These are phyloP conservation scores for Fomes fomentarius DNA, from an alignment of 1,284 basidiomycete genomes.

Conservation along the genomic window DNA sequence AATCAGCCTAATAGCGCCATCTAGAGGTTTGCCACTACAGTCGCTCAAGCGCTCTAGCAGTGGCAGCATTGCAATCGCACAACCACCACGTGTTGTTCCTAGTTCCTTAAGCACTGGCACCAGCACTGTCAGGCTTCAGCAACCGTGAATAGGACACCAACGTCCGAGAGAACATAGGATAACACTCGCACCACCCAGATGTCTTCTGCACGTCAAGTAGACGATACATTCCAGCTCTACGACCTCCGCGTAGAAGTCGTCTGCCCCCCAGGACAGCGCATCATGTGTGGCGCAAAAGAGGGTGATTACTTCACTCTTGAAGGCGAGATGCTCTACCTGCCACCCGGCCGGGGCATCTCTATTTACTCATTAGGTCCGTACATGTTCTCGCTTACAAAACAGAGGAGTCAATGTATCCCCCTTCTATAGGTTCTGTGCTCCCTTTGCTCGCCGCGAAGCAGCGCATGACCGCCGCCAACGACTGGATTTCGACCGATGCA, in stretches of 20 bases:
- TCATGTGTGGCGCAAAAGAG: slow-evolving; percentile 62
- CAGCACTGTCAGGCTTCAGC: too few relatives aligned
- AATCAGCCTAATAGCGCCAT: too few relatives aligned
- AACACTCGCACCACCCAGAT: too few relatives aligned
- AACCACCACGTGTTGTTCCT: too few relatives aligned
- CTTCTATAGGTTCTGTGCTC: slow-evolving; percentile 52
- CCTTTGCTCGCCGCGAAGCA: slow-evolving; percentile 69
- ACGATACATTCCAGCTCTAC: slow-evolving; percentile 56
- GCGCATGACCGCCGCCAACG: slow-evolving; percentile 51
- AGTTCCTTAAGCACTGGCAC: too few relatives aligned
- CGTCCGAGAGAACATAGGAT: too few relatives aligned
- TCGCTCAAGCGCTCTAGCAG: too few relatives aligned
- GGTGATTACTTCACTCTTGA: slow-evolving; percentile 65
- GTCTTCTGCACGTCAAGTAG: background rate
- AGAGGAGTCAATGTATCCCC: background rate
- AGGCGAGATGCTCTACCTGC: slow-evolving; percentile 64
- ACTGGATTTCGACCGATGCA: slow-evolving; percentile 71
- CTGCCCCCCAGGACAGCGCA: slow-evolving; percentile 54
- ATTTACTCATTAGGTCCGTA: slow-evolving; percentile 64
- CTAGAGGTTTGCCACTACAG: too few relatives aligned
- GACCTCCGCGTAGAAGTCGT: slow-evolving; percentile 62
- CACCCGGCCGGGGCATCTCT: slow-evolving; percentile 62
- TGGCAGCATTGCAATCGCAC: too few relatives aligned
- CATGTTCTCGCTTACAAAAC: too few relatives aligned
- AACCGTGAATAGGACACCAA: too few relatives aligned